Evolutionary conservation across 768 basidiomycete genomes (phyloP), one percentile per base, ranked within the genome.

Genomic region (Tylopilus felleus): DNA sequence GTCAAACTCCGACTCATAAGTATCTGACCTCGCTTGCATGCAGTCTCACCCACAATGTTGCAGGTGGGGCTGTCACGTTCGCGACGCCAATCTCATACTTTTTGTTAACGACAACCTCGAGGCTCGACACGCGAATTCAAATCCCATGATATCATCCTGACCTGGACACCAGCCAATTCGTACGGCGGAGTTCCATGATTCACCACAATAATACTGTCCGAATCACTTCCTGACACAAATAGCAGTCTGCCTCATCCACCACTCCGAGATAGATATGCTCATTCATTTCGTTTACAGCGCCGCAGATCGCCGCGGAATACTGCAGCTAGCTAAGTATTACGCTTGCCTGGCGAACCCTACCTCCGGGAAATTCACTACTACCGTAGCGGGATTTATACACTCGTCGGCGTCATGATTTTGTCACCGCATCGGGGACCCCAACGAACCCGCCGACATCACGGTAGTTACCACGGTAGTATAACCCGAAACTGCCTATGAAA

Each of bases 1-100:
- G 38, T 13, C 38, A 29, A 52, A 59, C 56, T 49, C 61, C 60
- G 61, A 33, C 33, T 14, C 33, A 49, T 43, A n/a, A n/a, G n/a
- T n/a, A 43, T 57, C 60, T 27, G 48, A 40, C 17, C 31, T 54
- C 48, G 51, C 35, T 41, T 58, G 19, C 41, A 40, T 2, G 21
- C 42, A 35, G 40, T 21, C n/a, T 21, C 22, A 35, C 39, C 50
- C 36, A 36, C 56, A 57, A 56, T 56, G 57, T 46, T 39, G 44
- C 36, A 43, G 31, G 51, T 40, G 39, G 21, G 31, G 27, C 44
- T 25, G 48, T 41, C 55, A 46, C 23, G 46, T 21, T 52, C 19
- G 25, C 47, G 50, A 60, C 25, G 48, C 29, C 36, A 47, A 33
- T 52, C 19, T 21, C 48, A 27, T 16, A n/a, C 35, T 31, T 36